Base-by-base conservation (phyloP, 495 filamentous ascomycete genomes). In the Aspergillus steynii region DNA sequence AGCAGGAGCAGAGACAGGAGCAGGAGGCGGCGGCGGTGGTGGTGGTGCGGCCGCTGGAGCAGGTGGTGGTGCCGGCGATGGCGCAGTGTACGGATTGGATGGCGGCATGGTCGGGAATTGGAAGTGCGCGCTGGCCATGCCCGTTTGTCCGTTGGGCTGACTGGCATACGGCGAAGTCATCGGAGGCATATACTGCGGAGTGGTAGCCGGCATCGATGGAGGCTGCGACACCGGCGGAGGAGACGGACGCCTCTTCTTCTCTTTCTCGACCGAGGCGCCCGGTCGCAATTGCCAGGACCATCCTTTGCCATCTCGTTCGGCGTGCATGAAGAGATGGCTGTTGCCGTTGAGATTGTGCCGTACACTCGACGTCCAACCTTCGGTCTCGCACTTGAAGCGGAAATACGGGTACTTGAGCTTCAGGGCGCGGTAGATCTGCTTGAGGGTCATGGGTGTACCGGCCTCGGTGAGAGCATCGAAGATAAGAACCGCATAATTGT, bases 311-410 rank as follows among this genome's bases (percentile, higher is more conserved):
- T 88, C 86, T 63, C 84, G 71, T 62, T 95, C 90, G 47, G 91
- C 89, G 70, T 96, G 96, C 69, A 84, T 83, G 72, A 99, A 99
- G 27, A 92, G 88, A 56, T 81, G 78, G 53, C 87, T 83, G 68
- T 96, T 90, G 57, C 95, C 92, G 37, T 92, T 90, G 29, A 99
- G 82, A 61, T 99, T 99, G 73, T 99, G 95, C 4, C 95, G 88
- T 26, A 99, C 92, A 76, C 92, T 96, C 64, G 93, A 97, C 68
- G 97, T 94, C 95, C 95, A 99, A 14, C 95, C 95, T 63, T 87
- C 90, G 5, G 92, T 94, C 65, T 80, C 75, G 31, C 87, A 86
- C 57, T 85, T 85, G 73, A 97, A 90, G 61, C 90, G 91, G 74
- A 91, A 99, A 74, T 86, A 97, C 0, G 95, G 96, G 67, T 96